Base-by-base conservation (phyloP, 2,329 filamentous ascomycete genomes). In the Colletotrichum endophyticum region DNA sequence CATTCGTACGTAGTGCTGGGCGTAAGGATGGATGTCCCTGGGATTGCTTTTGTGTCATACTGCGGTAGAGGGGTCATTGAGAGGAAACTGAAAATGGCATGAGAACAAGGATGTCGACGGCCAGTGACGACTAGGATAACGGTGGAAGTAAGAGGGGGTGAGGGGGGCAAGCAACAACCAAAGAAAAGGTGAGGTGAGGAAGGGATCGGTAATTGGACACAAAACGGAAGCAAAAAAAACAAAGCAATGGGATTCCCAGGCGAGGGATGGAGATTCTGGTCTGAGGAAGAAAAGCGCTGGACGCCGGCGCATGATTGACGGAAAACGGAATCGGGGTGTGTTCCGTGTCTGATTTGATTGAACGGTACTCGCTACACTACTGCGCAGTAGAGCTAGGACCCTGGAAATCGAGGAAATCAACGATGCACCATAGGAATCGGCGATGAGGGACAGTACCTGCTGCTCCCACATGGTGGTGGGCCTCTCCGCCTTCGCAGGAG, bases 351-450 rank as follows among this genome's bases (percentile, higher is more conserved):
- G 57, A 36, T 49, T 53, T 69, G 22, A 59, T 69, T 66, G 70
- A 76, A 76, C 59, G 64, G 49, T 59, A 30, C 49, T 32, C 28
- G 63, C 56, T 59, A 59, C 15, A 36, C 34, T 7, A 36, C 34
- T 36, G 34, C 34, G 34, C 15, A 36, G 34, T 36, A 36, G 34
- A 36, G 66, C 64, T 66, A 76, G 59, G 74, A 76, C 74, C 74
- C 74, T 76, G 74, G 70, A 74, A 66, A 76, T 76, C 74, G 70
- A 53, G 34, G 59, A 70, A 25, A 73, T 62, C 59, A 76, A 28
- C 66, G 74, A 76, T 76, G 70, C 59, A 27, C 74, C 74, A 66
- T 76, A 76, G 57, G 36, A 68, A 76, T 76, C 74, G 64, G 34
- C 74, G 64, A 76, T 76, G 74, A 69, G 34, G 59, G 57, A 73